These are phyloP conservation scores for Endocarpon pusillum DNA, from an alignment of 495 filamentous ascomycete genomes.

Conservation along the genomic window DNA sequence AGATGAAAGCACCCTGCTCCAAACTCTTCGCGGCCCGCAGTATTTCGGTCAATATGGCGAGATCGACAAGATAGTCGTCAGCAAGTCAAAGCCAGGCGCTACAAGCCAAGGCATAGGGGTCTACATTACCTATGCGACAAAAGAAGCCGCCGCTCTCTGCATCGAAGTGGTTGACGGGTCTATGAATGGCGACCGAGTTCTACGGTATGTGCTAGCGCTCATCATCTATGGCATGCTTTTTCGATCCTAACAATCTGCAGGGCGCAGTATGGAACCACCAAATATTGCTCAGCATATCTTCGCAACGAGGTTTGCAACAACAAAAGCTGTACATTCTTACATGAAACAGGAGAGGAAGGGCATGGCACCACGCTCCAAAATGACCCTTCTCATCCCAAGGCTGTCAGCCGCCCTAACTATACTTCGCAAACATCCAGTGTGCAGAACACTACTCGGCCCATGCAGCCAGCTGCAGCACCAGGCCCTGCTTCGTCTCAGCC, in stretches of 20 bases:
- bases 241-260: conserved; percentile 19
- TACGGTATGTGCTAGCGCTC: conserved; percentile 37
- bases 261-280: conserved; percentile 93
- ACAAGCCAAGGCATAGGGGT: conserved; percentile 75
- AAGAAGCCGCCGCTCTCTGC: conserved; percentile 72
- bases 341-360: conserved; percentile 90
- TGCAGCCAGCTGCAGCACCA: too few species aligned
- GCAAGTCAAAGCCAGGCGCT: conserved; percentile 68
- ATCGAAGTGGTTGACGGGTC: conserved; percentile 87
- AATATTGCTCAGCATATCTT: conserved; percentile 96
- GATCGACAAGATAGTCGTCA: conserved; percentile 97
- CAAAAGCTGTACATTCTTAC: conserved; percentile 89
- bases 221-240: conserved; percentile 1
- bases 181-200: conserved; percentile 67
- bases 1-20: conserved; percentile 70
- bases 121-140: conserved; percentile 86
- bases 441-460: too few species aligned
- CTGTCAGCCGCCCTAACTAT: conserved; percentile 22
- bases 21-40: conserved; percentile 67
- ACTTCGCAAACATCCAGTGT: too few species aligned
- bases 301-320: conserved; percentile 87
- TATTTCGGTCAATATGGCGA: conserved; percentile 99
- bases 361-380: conserved; percentile 49
- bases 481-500: conserved; percentile 41
- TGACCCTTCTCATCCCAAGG: conserved; percentile 15